Percentiles rank a stretch among this genome's conserved stretches.
phyloP scores from a whole-genome alignment of 192 early-diverging fungal genomes.

The Coemansia sp. region DNA sequence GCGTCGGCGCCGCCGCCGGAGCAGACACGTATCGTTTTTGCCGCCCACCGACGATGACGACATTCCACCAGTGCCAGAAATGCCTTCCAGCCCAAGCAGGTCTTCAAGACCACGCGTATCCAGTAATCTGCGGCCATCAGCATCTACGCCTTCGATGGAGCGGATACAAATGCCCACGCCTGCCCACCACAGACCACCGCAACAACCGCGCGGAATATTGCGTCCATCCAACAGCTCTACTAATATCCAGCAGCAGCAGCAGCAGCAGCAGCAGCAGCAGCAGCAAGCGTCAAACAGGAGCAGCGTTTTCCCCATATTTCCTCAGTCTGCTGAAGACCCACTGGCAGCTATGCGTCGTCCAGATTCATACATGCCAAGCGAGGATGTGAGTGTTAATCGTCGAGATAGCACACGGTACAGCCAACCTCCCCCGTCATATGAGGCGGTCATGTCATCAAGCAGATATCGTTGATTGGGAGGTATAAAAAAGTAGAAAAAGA shows the following conservation, averaged over 20 bases:
- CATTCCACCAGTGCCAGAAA: background rate
- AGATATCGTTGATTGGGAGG: background rate
- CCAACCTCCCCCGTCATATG: slow-evolving; percentile 5
- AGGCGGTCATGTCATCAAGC: background rate
- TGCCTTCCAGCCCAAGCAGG: background rate
- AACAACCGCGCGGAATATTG: background rate
- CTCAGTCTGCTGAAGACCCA: background rate
- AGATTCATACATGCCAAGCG: slow-evolving; percentile 4
- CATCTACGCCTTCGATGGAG: background rate
- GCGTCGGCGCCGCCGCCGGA: background rate
- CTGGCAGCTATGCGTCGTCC: background rate
- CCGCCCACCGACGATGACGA: background rate
- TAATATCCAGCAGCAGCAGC: background rate
- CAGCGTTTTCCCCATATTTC: background rate
- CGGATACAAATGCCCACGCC: background rate
- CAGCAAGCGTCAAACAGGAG: background rate
- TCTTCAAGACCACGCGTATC: background rate
- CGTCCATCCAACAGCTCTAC: background rate
- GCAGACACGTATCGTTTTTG: background rate
- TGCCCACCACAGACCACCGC: background rate
- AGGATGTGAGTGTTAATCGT: background rate
- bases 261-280: background rate
- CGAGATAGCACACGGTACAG: background rate
- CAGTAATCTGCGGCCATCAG: background rate
- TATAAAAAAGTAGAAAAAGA: background rate